phyloP scores from a whole-genome alignment of 768 basidiomycete species.

The Pleurotus djamor region DNA sequence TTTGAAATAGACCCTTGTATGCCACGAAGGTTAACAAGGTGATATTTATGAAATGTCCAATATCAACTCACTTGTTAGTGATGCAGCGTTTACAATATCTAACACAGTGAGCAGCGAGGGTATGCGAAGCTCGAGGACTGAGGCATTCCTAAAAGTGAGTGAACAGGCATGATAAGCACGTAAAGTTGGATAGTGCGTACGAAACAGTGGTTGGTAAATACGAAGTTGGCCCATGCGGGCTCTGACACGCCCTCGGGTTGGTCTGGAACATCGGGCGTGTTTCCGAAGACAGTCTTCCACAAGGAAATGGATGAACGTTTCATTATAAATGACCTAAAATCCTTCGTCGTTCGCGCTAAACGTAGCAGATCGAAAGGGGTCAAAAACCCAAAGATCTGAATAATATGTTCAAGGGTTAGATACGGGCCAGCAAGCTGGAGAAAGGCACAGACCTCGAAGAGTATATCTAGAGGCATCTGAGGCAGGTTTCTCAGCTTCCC shows the following conservation, averaged over 20 bases:
- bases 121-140: constrained; percentile 2
- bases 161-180: background rate
- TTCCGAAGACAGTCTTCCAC: background rate
- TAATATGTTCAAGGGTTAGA: background rate
- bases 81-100: background rate
- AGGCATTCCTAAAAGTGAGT: background rate
- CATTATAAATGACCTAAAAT: background rate
- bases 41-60: background rate
- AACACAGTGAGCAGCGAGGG: background rate
- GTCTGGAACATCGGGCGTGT: background rate
- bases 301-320: background rate
- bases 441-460: background rate
- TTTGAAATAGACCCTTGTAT: background rate
- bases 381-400: background rate
- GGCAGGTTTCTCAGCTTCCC: background rate
- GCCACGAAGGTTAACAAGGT: background rate
- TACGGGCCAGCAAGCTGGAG: no score
- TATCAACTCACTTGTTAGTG: background rate
- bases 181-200: background rate
- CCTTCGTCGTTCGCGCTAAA: background rate
- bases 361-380: background rate
- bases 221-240: background rate
- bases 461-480: background rate
- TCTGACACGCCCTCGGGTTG: background rate
- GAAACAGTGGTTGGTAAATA: background rate